Conservation (phyloP, 768 basidiomycete species). For the Dentipellis fragilis region DNA sequence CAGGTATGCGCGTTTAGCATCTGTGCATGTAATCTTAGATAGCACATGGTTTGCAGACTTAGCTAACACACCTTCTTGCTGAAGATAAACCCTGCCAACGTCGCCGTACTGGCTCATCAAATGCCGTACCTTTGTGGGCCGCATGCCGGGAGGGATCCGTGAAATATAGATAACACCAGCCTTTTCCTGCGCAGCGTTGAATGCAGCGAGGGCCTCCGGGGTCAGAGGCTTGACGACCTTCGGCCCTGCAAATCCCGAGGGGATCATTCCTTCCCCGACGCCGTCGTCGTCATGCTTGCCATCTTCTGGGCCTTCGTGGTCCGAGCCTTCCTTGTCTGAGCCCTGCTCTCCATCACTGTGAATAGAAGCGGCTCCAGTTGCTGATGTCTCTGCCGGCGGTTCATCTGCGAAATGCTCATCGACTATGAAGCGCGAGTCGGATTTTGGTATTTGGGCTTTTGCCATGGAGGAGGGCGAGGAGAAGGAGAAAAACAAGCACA, state of each 20-base stretch:
- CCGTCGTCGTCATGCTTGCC: background rate
- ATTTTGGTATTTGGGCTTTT: too few relatives aligned
- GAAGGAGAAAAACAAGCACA: too few relatives aligned
- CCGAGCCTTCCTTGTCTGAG: too few relatives aligned
- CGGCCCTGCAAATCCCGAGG: constrained; percentile 28
- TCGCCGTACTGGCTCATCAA: constrained; percentile 86
- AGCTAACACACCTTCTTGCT: constrained; percentile 66
- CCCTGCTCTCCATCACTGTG: too few relatives aligned
- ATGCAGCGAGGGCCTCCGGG: constrained; percentile 63
- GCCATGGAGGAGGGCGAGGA: too few relatives aligned
- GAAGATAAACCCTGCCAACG: constrained; percentile 85
- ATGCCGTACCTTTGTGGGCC: constrained; percentile 90
- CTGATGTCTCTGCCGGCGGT: too few relatives aligned
- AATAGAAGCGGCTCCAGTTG: too few relatives aligned
- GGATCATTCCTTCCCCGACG: background rate
- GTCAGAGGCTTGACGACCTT: constrained; percentile 67
- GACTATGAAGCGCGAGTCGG: too few relatives aligned
- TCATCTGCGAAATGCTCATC: too few relatives aligned
- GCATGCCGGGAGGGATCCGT: constrained; percentile 96
- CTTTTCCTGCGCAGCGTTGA: constrained; percentile 60
- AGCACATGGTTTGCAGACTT: background rate
- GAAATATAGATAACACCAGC: constrained; percentile 93
- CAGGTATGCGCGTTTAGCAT: constrained; percentile 80
- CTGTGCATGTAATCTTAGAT: constrained; percentile 27
- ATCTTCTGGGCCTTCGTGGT: too few relatives aligned